These are phyloP conservation scores for Globisporangium iwayamae DNA, from an alignment of 352 stramenopile genomes.

Conservation along the genomic window DNA sequence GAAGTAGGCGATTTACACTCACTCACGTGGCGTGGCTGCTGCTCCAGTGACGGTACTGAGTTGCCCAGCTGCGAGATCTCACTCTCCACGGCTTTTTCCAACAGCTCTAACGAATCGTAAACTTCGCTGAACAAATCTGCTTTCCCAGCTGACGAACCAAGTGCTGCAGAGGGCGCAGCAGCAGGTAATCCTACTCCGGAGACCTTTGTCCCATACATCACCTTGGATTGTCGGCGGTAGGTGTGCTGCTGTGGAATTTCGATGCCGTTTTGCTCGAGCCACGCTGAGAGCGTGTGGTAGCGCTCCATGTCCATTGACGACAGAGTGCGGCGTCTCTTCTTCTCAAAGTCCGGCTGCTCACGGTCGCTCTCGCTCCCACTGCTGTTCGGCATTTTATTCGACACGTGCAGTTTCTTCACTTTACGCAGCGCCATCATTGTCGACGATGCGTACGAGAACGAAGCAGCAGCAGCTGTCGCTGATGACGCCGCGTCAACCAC, in stretches of 20 bases:
- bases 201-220: not conserved
- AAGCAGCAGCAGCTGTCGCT: conserved; percentile 7
- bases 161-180: not conserved
- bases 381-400: conserved; percentile 4
- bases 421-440: conserved; percentile 10
- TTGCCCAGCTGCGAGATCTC: conserved; percentile 28
- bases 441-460: conserved; percentile 16
- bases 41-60: not conserved
- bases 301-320: conserved; percentile 39
- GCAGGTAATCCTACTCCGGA: not conserved
- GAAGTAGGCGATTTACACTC: not conserved
- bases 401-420: conserved; percentile 19
- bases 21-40: not conserved
- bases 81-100: conserved; percentile 32
- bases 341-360: conserved; percentile 8
- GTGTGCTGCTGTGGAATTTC: conserved; percentile 22
- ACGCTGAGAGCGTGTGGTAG: conserved; percentile 39
- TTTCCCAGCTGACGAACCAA: not conserved
- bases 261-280: conserved; percentile 40
- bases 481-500: not conserved
- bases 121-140: conserved; percentile 42
- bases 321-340: conserved; percentile 12
- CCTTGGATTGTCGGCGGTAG: not conserved
- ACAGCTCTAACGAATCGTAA: conserved; percentile 36
- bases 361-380: conserved; percentile 19